Base-by-base conservation (phyloP, 2,329 filamentous ascomycete genomes). In the Sclerotinia minor region DNA sequence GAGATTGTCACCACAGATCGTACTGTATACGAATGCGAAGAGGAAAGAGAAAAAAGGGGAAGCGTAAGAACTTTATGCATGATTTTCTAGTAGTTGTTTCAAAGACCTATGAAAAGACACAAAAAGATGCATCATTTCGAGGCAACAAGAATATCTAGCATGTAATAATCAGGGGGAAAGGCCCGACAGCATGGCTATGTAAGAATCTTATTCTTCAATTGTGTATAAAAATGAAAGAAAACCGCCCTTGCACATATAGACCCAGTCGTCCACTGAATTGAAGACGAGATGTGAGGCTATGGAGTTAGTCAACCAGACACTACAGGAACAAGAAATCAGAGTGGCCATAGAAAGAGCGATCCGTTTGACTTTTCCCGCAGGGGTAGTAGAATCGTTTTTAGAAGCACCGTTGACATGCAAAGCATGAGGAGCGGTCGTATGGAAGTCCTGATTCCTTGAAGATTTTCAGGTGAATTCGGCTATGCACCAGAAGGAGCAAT, bases 381-480 rank as follows among this genome's bases (percentile, higher is more conserved):
- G 26, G 11, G 26, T 3, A 5, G 17, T 29, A 60, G 9, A 47
- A 32, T 2, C 44, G 7, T 32, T 24, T 24, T 32, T 49, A 60
- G 26, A 17, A 17, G 21, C 3, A 47, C 13, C 21, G 32, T 55
- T 32, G 6, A 8, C 32, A n/a, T 47, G 19, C 57, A 32, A 11
- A n/a, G 19, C 41, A 47, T 60, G 32, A 3, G 15, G 21, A 47
- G 35, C n/a, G 19, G 6, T 19, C 24, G 19, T 19, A 45, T 59
- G 17, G 17, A 60, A 24, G 26, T 60, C 26, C 11, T 47, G 41
- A 60, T 60, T n/a, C 26, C 15, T 47, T 49, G 57, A 60, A 24
- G 44, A 49, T 32, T 17, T 49, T 49, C 57, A 47, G 44, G 21
- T 3, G 17, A 21, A 13, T 32, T 35, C 44, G 26, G 44, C 26